Evolutionary conservation across 1,284 basidiomycete genomes (phyloP), one percentile per base, ranked within the genome.

Genomic region (Athelia psychrophila): DNA sequence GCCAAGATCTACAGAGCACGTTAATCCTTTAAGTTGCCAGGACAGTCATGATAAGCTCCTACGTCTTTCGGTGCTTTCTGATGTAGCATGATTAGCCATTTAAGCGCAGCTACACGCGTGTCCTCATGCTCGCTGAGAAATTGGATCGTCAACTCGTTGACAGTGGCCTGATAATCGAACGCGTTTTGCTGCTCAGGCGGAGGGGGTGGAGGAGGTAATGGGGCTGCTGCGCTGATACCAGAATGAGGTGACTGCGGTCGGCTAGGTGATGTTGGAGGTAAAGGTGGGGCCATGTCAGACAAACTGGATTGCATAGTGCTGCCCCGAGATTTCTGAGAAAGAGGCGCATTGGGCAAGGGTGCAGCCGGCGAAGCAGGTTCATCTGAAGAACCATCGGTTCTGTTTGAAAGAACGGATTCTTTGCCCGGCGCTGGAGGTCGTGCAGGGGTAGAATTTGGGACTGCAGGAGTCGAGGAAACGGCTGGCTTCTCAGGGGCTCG

Each of bases 31-130:
- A 30, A 30, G 5, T 30, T 30, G 27, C 13, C n/a, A n/a, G 27
- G 6, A 42, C 8, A 8, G 38, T 42, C n/a, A 22, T 8, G 8
- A 42, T 42, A 22, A 8, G 16, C n/a, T 49, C 67, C 38, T 56
- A 88, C 92, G 81, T 96, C 97, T 69, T 88, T 91, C 0, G 97
- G 97, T 18, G 93, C 93, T 66, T 98, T 98, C 65, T 95, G 90
- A 71, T 99, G 97, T 50, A 99, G 74, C 97, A 99, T 99, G 48
- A 98, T 86, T 27, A 99, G 75, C 97, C 97, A 99, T 71, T 97
- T 95, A 58, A 99, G 74, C 3, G 96, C 95, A 22, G 94, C 93
- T 5, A 99, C 92, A 40, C 96, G 78, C 1, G 97, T 98, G 65
- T 98, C 94, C 63, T 97, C 96, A 64, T 94, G 93, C 68, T 98